Percentiles rank a stretch among this genome's conserved stretches.
Conservation (phyloP, 2,329 filamentous ascomycete genomes). For the Tolypocladium amazonense region DNA sequence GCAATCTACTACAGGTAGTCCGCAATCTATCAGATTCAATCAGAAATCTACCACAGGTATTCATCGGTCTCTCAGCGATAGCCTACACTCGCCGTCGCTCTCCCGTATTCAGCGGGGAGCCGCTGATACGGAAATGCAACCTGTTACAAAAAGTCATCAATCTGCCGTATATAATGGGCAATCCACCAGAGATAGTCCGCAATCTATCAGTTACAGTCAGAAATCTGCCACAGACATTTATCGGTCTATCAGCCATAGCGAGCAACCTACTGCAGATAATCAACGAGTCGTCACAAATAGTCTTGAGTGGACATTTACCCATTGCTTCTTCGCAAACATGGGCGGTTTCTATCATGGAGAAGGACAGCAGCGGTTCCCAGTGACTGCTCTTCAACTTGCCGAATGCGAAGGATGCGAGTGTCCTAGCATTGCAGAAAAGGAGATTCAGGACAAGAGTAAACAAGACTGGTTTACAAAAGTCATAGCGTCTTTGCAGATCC, state of each 20-base stretch:
- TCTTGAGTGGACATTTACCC: background rate
- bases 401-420: background rate
- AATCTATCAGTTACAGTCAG: background rate
- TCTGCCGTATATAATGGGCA: background rate
- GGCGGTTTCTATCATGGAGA: background rate
- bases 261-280: background rate
- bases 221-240: background rate
- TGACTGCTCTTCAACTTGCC: background rate
- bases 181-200: background rate
- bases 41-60: background rate
- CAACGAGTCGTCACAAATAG: background rate
- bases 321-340: background rate
- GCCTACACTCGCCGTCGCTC: background rate
- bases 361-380: background rate
- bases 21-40: background rate
- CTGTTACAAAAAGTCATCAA: background rate
- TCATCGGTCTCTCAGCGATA: background rate
- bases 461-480: background rate
- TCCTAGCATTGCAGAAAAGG: background rate
- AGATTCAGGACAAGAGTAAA: background rate
- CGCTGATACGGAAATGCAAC: background rate
- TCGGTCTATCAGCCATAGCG: background rate
- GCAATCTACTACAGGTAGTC: background rate
- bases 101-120: background rate
- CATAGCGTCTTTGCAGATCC: background rate